A percentile compares a stretch with the other conserved stretches of the same genome.
Evolutionary conservation across 306 rosid species (phyloP).

Genomic region (Castanea crenata): DNA sequence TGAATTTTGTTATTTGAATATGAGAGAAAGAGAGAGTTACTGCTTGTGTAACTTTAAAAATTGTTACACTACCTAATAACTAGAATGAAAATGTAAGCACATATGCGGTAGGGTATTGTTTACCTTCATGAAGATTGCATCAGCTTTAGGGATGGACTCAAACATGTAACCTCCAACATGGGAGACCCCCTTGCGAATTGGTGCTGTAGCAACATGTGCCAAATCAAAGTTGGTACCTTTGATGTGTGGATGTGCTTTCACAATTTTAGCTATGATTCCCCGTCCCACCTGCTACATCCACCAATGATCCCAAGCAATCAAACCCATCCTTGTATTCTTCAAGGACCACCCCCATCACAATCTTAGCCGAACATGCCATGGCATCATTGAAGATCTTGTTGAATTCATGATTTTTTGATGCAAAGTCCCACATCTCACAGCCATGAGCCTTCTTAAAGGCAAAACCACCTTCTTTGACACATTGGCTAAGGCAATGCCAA

Average conservation of each 20-base stretch:
- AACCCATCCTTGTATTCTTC: conserved; percentile 22
- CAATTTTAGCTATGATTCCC: background rate
- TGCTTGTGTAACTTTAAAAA: no score
- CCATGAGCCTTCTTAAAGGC: conserved; percentile 35
- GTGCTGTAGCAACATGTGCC: background rate
- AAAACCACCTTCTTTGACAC: conserved; percentile 30
- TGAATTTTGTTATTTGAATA: background rate
- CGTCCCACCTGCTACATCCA: conserved; percentile 10
- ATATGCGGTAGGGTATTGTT: no score
- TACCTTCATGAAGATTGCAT: background rate
- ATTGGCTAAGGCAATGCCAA: conserved; percentile 30
- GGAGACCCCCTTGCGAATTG: background rate
- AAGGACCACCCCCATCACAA: conserved; percentile 20
- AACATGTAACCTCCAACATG: background rate
- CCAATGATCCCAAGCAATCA: background rate
- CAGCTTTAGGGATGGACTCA: background rate
- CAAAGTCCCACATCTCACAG: conserved; percentile 22
- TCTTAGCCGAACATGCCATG: conserved; percentile 25
- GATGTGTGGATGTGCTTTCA: background rate
- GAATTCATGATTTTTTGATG: conserved; percentile 19
- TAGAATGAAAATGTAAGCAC: no score
- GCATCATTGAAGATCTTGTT: conserved; percentile 18
- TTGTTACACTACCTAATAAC: no score
- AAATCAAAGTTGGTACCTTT: background rate
- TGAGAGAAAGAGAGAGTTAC: no score